Conservation (phyloP, 495 filamentous ascomycete species). For the Cairneyella variabilis region DNA sequence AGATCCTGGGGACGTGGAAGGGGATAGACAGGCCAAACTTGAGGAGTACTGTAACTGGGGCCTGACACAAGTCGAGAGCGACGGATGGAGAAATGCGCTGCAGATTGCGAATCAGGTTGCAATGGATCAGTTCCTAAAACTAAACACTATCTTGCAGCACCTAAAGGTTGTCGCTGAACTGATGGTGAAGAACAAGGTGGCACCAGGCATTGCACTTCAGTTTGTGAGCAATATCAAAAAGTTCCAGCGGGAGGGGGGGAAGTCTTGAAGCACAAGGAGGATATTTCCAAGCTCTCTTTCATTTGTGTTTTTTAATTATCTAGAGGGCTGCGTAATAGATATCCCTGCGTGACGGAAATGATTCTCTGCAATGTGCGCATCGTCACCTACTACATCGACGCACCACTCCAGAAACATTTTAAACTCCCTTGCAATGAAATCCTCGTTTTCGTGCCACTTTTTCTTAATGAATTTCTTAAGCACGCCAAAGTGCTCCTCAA, state of each 20-base stretch:
- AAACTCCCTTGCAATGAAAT: not conserved
- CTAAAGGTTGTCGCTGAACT: conserved; percentile 9
- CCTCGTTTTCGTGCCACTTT: conserved; percentile 1
- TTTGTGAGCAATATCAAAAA: conserved; percentile 17
- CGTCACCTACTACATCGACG: too few relatives aligned
- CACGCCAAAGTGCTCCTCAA: not conserved
- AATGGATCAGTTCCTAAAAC: conserved; percentile 18
- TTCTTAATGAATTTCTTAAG: conserved; percentile 5
- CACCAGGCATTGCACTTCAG: conserved; percentile 11
- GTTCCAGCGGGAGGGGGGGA: not conserved
- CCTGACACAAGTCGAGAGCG: conserved; percentile 20
- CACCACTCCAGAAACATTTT: not conserved
- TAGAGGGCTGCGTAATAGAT: conserved; percentile 8
- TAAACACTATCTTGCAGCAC: conserved; percentile 16
- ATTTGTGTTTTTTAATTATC: conserved; percentile 9
- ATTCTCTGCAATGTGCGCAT: too few relatives aligned
- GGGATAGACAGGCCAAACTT: conserved; percentile 20
- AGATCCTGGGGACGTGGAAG: conserved; percentile 15
- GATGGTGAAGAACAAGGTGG: conserved; percentile 10
- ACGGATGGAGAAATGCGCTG: conserved; percentile 17
- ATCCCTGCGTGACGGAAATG: conserved; percentile 30
- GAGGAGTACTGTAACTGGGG: conserved; percentile 18
- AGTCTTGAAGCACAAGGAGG: conserved; percentile 14
- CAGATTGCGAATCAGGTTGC: conserved; percentile 18
- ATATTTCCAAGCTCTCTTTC: conserved; percentile 11